These are phyloP conservation scores for Talinum fruticosum DNA, from an alignment of 148 eudicot genomes.

Conservation along the genomic window DNA sequence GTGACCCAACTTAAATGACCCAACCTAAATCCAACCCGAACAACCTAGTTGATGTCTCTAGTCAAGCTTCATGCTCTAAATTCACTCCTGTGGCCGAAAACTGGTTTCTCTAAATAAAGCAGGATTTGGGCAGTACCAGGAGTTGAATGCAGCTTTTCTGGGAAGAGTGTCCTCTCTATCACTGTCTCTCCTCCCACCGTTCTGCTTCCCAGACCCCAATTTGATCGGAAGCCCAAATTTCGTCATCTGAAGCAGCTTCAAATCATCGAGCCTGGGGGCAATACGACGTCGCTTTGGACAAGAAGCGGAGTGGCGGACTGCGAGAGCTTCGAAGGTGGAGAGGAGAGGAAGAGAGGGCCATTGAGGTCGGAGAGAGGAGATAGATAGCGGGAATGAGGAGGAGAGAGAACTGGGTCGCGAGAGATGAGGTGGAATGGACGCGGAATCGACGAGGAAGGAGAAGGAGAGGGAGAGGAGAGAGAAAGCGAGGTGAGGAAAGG, in stretches of 20 bases:
- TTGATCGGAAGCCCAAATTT: conserved; percentile 33
- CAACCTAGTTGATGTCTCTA: no score
- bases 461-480: no score
- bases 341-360: conserved; percentile 70
- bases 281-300: conserved; percentile 52
- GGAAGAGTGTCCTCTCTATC: no score
- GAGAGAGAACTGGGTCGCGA: conserved; percentile 26
- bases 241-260: conserved; percentile 31
- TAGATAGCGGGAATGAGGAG: conserved; percentile 29
- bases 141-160: no score
- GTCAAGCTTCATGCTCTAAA: no score
- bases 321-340: conserved; percentile 71
- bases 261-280: conserved; percentile 35
- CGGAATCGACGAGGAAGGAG: conserved; percentile 16
- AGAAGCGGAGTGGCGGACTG: conserved; percentile 76
- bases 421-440: conserved; percentile 12
- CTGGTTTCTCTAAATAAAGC: no score
- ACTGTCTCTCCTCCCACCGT: conserved; percentile 17
- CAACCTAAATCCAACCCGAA: no score
- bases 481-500: conserved; percentile 14
- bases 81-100: no score
- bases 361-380: conserved; percentile 38
- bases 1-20: no score
- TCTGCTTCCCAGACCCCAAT: conserved; percentile 30
- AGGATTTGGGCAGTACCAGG: no score